phyloP scores from a whole-genome alignment of 2,329 filamentous ascomycete species.

The Trichocomaceae sp. region DNA sequence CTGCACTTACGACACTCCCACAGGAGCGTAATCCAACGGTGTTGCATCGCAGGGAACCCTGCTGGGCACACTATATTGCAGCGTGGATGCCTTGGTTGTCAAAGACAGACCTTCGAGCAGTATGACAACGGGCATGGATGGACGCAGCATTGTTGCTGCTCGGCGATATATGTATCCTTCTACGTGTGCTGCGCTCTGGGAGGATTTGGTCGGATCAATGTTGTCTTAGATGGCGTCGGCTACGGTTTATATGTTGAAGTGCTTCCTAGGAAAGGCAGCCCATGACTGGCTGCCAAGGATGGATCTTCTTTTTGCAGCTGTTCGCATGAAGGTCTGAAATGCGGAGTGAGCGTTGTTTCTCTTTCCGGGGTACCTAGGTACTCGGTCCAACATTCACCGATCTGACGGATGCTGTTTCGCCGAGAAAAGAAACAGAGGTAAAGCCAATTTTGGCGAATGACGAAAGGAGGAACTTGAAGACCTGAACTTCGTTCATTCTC shows the following conservation, averaged over 20 bases:
- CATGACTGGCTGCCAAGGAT: not conserved
- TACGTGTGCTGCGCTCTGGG: not conserved
- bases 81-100: not conserved
- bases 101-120: not conserved
- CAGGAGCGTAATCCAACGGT: constrained; percentile 1
- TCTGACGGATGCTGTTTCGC: not conserved
- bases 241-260: not conserved
- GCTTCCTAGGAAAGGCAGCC: not conserved
- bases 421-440: not conserved
- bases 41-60: not conserved
- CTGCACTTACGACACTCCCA: not conserved
- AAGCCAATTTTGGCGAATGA: not conserved
- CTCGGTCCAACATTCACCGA: not conserved
- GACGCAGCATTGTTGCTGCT: not conserved
- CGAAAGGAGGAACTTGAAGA: not conserved
- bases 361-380: not conserved
- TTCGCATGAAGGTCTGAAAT: not conserved
- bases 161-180: not conserved
- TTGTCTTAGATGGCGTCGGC: not conserved
- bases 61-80: constrained; percentile 1
- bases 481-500: not conserved
- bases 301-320: not conserved
- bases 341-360: not conserved
- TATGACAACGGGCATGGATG: not conserved
- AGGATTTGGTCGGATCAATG: not conserved